phyloP scores from a whole-genome alignment of 2,329 filamentous ascomycete species.

The Fusarium mundagurra region DNA sequence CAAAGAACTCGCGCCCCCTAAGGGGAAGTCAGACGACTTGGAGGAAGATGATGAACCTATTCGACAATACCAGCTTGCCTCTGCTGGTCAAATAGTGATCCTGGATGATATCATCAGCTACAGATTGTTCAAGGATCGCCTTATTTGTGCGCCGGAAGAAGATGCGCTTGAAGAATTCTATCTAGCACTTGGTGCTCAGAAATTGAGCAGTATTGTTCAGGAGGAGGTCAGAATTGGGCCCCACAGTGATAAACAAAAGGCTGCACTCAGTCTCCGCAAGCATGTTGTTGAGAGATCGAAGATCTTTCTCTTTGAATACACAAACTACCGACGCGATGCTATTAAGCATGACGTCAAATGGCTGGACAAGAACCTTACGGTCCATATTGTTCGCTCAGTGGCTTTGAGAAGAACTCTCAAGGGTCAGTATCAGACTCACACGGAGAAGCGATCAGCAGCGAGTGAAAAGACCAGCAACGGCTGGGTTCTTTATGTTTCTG shows the following conservation, averaged over 20 bases:
- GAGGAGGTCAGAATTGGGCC: constrained; percentile 79
- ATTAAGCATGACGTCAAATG: constrained; percentile 89
- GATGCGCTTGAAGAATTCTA: constrained; percentile 89
- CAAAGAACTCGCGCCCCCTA: constrained; percentile 70
- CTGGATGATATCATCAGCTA: constrained; percentile 91
- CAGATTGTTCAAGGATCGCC: constrained; percentile 83
- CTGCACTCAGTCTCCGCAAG: constrained; percentile 76
- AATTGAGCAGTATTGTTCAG: constrained; percentile 80
- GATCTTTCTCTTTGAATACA: constrained; percentile 84
- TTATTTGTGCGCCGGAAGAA: constrained; percentile 91
- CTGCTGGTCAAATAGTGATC: constrained; percentile 77
- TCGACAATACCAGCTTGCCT: constrained; percentile 81
- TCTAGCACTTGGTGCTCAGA: constrained; percentile 78
- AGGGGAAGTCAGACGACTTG: constrained; percentile 59
- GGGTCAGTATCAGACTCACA: constrained; percentile 74
- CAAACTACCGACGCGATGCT: constrained; percentile 75
- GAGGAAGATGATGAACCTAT: constrained; percentile 73
- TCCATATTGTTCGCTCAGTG: constrained; percentile 82
- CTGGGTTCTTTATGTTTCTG: constrained; percentile 80
- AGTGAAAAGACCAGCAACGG: constrained; percentile 63
- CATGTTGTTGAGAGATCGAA: constrained; percentile 88
- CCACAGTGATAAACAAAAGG: constrained; percentile 71
- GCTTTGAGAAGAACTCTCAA: constrained; percentile 80
- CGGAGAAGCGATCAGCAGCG: constrained; percentile 79
- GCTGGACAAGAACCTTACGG: constrained; percentile 85